Percentiles rank a stretch among this genome's conserved stretches.
phyloP scores from a whole-genome alignment of 495 filamentous ascomycete genomes.

The Durotheca rogersii region DNA sequence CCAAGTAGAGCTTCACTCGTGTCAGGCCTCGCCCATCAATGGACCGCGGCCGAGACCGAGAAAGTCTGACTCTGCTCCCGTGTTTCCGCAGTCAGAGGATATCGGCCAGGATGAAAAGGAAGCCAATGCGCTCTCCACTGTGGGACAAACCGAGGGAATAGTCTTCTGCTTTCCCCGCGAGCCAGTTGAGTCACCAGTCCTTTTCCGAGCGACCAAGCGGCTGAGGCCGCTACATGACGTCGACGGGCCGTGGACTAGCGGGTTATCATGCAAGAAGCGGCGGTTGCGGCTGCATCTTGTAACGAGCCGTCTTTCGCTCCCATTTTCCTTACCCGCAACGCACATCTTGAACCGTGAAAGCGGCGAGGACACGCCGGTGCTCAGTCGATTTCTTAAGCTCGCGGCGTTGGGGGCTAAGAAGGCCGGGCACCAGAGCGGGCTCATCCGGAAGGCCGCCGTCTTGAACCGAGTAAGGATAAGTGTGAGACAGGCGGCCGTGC shows the following conservation, averaged over 20 bases:
- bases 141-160: not conserved
- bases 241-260: slow-evolving; percentile 56
- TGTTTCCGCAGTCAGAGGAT: slow-evolving; percentile 8
- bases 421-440: slow-evolving; percentile 33
- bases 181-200: slow-evolving; percentile 2
- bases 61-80: slow-evolving; percentile 19
- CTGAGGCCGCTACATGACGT: slow-evolving; percentile 59
- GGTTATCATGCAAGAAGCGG: slow-evolving; percentile 62
- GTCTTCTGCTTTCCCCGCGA: slow-evolving; percentile 27
- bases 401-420: slow-evolving; percentile 24
- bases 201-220: slow-evolving; percentile 51
- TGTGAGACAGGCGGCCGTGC: slow-evolving; percentile 34
- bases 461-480: slow-evolving; percentile 52
- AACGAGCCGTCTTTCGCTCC: slow-evolving; percentile 67
- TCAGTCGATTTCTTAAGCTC: slow-evolving; percentile 58
- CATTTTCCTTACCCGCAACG: slow-evolving; percentile 66
- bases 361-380: slow-evolving; percentile 43
- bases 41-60: slow-evolving; percentile 11
- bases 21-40: not conserved
- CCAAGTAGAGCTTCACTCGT: slow-evolving; percentile 20
- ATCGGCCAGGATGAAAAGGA: not conserved
- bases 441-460: slow-evolving; percentile 57
- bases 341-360: slow-evolving; percentile 63
- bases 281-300: slow-evolving; percentile 62
- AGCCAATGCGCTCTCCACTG: not conserved